Conservation (phyloP, 371 early-diverging fungal species). For the Globomyces sp. region DNA sequence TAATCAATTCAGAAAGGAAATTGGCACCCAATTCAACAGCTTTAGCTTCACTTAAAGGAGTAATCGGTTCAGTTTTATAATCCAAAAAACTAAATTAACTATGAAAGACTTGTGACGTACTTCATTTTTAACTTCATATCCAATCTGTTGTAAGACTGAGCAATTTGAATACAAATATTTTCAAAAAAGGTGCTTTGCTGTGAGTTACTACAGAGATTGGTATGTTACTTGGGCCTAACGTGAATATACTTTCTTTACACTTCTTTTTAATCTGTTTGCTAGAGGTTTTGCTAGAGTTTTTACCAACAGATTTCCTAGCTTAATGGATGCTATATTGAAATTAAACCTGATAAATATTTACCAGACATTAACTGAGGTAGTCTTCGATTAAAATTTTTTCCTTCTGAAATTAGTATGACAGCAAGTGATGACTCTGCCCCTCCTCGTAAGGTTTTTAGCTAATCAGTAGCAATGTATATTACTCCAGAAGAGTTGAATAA, state of each 20-base stretch:
- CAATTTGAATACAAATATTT: constrained; percentile 77
- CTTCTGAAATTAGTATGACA: background rate
- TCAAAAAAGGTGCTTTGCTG: constrained; percentile 51
- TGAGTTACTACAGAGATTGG: background rate
- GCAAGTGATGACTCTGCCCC: background rate
- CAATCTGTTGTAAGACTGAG: constrained; percentile 47
- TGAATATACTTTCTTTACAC: background rate
- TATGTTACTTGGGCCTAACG: background rate
- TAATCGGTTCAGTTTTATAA: constrained; percentile 72
- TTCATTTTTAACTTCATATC: constrained; percentile 71
- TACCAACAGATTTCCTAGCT: constrained; percentile 62
- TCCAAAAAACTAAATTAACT: constrained; percentile 55
- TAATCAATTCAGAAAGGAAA: constrained; percentile 80
- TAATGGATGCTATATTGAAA: constrained; percentile 16
- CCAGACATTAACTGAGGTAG: too few species aligned
- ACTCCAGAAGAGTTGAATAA: constrained; percentile 83
- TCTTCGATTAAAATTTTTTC: background rate
- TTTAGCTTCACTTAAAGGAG: constrained; percentile 80
- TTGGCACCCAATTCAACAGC: constrained; percentile 88
- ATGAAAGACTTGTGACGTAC: too few species aligned
- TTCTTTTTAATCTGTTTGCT: constrained; percentile 71
- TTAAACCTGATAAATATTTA: background rate
- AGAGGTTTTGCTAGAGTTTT: constrained; percentile 81
- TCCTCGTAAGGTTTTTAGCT: background rate
- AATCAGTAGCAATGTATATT: constrained; percentile 68